Conservation (phyloP, 2,329 filamentous ascomycete genomes). For the Paecilomyces variotii region DNA sequence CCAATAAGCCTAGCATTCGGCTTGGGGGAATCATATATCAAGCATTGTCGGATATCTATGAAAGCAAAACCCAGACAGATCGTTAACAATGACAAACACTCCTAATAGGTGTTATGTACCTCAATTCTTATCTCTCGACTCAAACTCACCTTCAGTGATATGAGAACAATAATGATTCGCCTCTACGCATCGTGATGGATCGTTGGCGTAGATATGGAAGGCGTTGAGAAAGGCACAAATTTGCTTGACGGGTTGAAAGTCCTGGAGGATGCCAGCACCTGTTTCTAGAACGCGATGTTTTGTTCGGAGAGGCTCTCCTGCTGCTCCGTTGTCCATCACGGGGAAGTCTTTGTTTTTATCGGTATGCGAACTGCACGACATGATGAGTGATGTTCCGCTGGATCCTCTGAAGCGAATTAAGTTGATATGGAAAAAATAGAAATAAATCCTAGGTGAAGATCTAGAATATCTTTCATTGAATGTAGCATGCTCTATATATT, state of each 20-base stretch:
- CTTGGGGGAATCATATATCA: constrained; percentile 68
- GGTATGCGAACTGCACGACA: neutral
- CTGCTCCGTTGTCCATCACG: constrained; percentile 6
- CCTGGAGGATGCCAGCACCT: constrained; percentile 28
- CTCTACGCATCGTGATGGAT: constrained; percentile 62
- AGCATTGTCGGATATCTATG: constrained; percentile 69
- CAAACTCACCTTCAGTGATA: constrained; percentile 48
- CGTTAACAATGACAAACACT: no score
- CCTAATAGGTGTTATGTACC: no score
- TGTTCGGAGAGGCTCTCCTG: constrained; percentile 23
- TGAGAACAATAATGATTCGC: constrained; percentile 82
- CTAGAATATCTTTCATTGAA: neutral
- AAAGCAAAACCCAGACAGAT: neutral
- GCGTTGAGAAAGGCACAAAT: constrained; percentile 79
- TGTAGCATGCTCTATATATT: no score
- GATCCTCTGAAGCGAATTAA: neutral
- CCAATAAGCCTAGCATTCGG: constrained; percentile 67
- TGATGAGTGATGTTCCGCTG: neutral
- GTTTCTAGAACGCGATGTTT: constrained; percentile 32
- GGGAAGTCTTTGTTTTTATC: neutral
- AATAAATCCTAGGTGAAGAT: neutral
- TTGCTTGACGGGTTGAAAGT: constrained; percentile 62
- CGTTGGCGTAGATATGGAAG: constrained; percentile 75
- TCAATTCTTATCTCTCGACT: no score
- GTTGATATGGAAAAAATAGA: neutral